These are phyloP conservation scores for Uncinocarpus reesii DNA, from an alignment of 2,329 filamentous ascomycete species.

Conservation along the genomic window DNA sequence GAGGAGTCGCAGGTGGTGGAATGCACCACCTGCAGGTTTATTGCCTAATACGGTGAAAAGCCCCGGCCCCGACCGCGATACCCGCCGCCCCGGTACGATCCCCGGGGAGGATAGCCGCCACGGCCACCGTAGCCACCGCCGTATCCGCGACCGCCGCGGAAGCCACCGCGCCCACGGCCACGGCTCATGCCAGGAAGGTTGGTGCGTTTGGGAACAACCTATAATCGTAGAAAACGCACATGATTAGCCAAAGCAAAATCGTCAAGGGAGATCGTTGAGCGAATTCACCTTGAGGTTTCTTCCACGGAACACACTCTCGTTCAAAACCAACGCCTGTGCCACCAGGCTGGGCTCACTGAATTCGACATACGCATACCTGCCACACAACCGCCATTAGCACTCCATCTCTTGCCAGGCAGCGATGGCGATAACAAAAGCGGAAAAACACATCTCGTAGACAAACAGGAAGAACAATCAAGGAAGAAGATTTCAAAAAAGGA, in stretches of 20 bases:
- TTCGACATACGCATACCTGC: slow-evolving; percentile 95
- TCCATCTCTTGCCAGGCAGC: slow-evolving; percentile 52
- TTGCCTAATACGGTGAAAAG: slow-evolving; percentile 36
- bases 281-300: slow-evolving; percentile 81
- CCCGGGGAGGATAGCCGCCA: slow-evolving; percentile 30
- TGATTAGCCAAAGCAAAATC: too few species aligned
- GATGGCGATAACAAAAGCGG: slow-evolving; percentile 18
- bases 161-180: slow-evolving; percentile 49
- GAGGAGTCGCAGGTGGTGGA: too few species aligned
- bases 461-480: background rate
- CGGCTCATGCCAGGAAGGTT: slow-evolving; percentile 92
- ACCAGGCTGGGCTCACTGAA: slow-evolving; percentile 91
- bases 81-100: slow-evolving; percentile 21
- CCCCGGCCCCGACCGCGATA: slow-evolving; percentile 31
- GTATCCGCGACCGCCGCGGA: slow-evolving; percentile 35
- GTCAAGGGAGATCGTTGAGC: too few species aligned
- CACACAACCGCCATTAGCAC: slow-evolving; percentile 23
- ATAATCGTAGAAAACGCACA: slow-evolving; percentile 21
- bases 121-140: slow-evolving; percentile 38
- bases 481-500: background rate
- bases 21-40: too few species aligned
- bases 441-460: background rate
- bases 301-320: slow-evolving; percentile 91
- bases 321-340: slow-evolving; percentile 83
- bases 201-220: slow-evolving; percentile 80